phyloP scores from a whole-genome alignment of 495 filamentous ascomycete species.

The Antarctomyces pellizariae region DNA sequence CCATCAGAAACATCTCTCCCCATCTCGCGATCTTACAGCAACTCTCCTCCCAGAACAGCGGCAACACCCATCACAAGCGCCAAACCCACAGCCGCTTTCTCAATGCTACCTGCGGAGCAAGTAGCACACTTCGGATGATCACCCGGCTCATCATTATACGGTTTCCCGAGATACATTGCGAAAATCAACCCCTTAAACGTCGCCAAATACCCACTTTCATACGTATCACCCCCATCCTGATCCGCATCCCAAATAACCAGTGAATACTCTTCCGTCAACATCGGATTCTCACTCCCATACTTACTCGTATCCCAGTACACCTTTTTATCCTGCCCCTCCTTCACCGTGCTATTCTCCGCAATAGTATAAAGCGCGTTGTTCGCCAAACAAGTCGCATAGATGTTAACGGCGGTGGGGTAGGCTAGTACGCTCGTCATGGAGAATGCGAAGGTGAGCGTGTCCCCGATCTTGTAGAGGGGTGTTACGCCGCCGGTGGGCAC shows the following conservation, averaged over 20 bases:
- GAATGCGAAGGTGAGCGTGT: slow-evolving; percentile 71
- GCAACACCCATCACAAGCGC: slow-evolving; percentile 49
- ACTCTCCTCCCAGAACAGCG: slow-evolving; percentile 58
- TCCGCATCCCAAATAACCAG: slow-evolving; percentile 61
- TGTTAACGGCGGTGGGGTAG: slow-evolving; percentile 55
- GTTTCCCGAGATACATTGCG: slow-evolving; percentile 54
- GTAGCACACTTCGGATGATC: slow-evolving; percentile 37
- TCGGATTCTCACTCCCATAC: slow-evolving; percentile 29
- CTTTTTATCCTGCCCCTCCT: too few relatives aligned
- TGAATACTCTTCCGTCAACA: slow-evolving; percentile 61
- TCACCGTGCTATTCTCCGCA: slow-evolving; percentile 34
- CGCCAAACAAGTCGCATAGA: slow-evolving; percentile 53
- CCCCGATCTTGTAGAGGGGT: slow-evolving; percentile 73
- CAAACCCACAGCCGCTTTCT: slow-evolving; percentile 44
- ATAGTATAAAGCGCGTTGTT: slow-evolving; percentile 45
- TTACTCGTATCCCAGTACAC: slow-evolving; percentile 61
- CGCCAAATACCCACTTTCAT: slow-evolving; percentile 49
- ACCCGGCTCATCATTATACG: slow-evolving; percentile 39
- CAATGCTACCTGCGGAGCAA: slow-evolving; percentile 46
- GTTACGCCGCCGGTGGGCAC: slow-evolving; percentile 25
- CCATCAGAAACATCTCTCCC: too few relatives aligned
- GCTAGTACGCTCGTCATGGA: slow-evolving; percentile 79
- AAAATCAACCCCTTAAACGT: slow-evolving; percentile 41
- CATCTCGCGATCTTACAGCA: too few relatives aligned
- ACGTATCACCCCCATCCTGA: slow-evolving; percentile 30